These are phyloP conservation scores for Cladosporium sp. DNA, from an alignment of 2,329 filamentous ascomycete species.

Conservation along the genomic window DNA sequence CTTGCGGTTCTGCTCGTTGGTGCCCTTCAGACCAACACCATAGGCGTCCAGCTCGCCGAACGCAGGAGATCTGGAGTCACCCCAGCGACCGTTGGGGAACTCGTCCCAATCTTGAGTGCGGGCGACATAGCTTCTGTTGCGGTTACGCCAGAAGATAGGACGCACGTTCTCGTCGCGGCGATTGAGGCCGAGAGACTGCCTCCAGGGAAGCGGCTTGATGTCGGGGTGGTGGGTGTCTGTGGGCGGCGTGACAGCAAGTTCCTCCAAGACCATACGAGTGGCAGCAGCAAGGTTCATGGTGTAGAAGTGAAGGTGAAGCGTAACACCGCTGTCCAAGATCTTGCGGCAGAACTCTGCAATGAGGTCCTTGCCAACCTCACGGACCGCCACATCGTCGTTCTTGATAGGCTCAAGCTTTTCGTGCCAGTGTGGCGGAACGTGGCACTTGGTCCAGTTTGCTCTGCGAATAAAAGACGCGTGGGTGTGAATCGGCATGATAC, in stretches of 20 bases:
- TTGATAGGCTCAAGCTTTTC: conserved; percentile 84
- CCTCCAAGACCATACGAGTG: conserved; percentile 88
- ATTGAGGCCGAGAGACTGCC: conserved; percentile 84
- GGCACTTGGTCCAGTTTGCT: conserved; percentile 85
- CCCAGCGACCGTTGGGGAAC: conserved; percentile 98
- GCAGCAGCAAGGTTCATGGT: conserved; percentile 98
- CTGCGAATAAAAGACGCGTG: conserved; percentile 88
- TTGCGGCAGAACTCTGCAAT: conserved; percentile 87
- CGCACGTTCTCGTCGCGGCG: conserved; percentile 91
- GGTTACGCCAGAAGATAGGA: conserved; percentile 97
- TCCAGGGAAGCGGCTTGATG: conserved; percentile 83
- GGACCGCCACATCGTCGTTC: conserved; percentile 90
- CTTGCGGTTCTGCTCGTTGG: conserved; percentile 92
- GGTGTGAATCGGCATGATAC: conserved; percentile 91
- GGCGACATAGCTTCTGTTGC: conserved; percentile 90
- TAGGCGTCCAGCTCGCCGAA: conserved; percentile 95
- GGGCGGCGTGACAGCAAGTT: conserved; percentile 77
- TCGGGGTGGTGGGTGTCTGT: conserved; percentile 50
- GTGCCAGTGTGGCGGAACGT: conserved; percentile 75
- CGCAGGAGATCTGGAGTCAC: conserved; percentile 90
- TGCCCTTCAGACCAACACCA: conserved; percentile 87
- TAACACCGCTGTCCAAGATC: conserved; percentile 75
- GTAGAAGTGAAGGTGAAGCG: conserved; percentile 87
- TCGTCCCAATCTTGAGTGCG: conserved; percentile 99
- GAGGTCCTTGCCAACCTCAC: conserved; percentile 80